Evolutionary conservation across 257 asterid species (phyloP).

Genomic region (Knoxia roxburghii): DNA sequence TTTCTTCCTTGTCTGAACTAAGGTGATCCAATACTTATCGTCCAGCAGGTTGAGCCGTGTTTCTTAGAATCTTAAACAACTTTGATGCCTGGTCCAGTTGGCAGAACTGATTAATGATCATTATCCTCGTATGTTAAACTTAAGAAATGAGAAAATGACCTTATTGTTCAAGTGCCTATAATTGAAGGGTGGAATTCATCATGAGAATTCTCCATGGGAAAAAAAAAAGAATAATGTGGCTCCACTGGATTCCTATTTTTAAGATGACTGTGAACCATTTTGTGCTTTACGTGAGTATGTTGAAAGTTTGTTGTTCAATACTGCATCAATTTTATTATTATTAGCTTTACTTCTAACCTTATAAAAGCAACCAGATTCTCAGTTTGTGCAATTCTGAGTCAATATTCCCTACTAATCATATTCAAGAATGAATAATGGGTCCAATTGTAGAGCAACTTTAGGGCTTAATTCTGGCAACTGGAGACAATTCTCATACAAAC

Average conservation of each 20-base stretch:
- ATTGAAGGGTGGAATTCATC: background rate
- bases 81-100: background rate
- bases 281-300: background rate
- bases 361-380: background rate
- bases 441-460: background rate
- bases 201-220: background rate
- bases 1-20: background rate
- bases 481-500: background rate
- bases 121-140: background rate
- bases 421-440: no score
- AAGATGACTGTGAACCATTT: background rate
- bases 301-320: background rate
- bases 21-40: background rate
- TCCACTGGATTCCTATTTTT: background rate
- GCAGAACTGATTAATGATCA: background rate
- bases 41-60: background rate
- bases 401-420: background rate
- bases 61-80: background rate
- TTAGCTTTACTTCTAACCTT: background rate
- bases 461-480: background rate
- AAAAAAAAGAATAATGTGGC: background rate
- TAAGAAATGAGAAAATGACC: background rate
- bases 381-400: background rate
- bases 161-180: background rate
- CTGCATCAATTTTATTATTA: no score